phyloP scores from a whole-genome alignment of 768 basidiomycete species.

The Podaxis pistillaris region DNA sequence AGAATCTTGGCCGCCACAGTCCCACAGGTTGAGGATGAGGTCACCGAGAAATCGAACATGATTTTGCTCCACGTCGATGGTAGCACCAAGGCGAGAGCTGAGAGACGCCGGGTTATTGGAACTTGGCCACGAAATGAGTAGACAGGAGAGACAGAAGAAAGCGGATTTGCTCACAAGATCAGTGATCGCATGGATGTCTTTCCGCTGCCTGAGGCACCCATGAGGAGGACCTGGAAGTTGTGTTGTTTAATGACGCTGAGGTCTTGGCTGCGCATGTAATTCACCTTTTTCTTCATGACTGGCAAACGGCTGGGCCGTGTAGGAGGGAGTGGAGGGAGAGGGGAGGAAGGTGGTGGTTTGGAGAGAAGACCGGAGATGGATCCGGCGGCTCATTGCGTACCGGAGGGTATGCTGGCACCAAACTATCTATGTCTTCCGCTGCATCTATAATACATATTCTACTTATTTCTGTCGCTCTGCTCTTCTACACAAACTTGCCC shows the following conservation, averaged over 20 bases:
- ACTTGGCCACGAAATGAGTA: constrained; percentile 37
- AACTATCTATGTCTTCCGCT: not conserved
- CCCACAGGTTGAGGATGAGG: constrained; percentile 95
- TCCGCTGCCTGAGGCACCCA: constrained; percentile 95
- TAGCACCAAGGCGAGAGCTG: constrained; percentile 89
- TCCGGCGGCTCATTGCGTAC: constrained; percentile 11
- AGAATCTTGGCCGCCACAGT: constrained; percentile 97
- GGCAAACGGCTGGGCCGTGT: constrained; percentile 7
- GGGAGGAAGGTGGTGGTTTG: constrained; percentile 15
- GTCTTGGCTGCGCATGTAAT: constrained; percentile 17
- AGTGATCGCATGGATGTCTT: constrained; percentile 99
- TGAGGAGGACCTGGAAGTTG: constrained; percentile 78
- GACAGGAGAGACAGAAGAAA: constrained; percentile 2
- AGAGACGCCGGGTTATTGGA: constrained; percentile 93
- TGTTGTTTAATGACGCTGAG: constrained; percentile 20
- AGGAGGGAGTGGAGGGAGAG: constrained; percentile 15
- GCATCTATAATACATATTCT: constrained; percentile 15
- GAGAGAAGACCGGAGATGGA: constrained; percentile 20
- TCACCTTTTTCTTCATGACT: constrained; percentile 65
- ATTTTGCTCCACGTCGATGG: constrained; percentile 97
- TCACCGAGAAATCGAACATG: constrained; percentile 97
- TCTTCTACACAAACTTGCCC: constrained; percentile 54
- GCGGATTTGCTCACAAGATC: constrained; percentile 78
- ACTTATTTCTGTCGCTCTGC: constrained; percentile 5
- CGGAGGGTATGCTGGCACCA: not conserved